Evolutionary conservation across 148 eudicot species (phyloP).

Genomic region (Pharnaceum exiguum): DNA sequence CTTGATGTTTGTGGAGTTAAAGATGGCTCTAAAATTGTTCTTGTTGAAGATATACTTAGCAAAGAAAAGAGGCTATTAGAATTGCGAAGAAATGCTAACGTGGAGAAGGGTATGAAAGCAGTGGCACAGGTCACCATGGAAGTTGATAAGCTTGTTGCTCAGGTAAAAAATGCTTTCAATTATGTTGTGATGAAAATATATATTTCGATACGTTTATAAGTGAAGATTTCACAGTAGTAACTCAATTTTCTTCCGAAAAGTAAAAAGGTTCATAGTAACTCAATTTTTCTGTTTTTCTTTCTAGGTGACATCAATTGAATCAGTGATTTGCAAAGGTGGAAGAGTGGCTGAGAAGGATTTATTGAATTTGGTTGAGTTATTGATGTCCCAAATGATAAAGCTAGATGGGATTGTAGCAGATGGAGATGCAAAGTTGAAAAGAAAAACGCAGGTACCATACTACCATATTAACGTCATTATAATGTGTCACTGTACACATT

Average conservation of each 20-base stretch:
- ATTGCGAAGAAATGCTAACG: conserved; percentile 30
- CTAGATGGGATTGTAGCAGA: conserved; percentile 72
- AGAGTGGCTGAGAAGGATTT: conserved; percentile 49
- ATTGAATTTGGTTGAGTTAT: conserved; percentile 51
- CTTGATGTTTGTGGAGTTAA: conserved; percentile 68
- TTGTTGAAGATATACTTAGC: conserved; percentile 43
- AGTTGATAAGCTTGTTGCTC: conserved; percentile 55
- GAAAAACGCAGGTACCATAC: conserved; percentile 62
- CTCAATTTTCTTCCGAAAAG: no score
- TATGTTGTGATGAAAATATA: background rate
- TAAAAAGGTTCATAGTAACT: no score
- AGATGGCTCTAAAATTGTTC: conserved; percentile 60
- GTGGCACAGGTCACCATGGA: conserved; percentile 51
- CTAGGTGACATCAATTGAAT: conserved; percentile 53
- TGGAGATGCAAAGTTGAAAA: conserved; percentile 60
- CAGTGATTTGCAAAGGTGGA: conserved; percentile 51
- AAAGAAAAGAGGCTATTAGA: conserved; percentile 45
- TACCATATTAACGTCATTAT: background rate
- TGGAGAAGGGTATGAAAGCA: conserved; percentile 47
- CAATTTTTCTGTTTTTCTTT: background rate
- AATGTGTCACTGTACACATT: no score
- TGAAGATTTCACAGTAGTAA: background rate
- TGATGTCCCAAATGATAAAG: conserved; percentile 69
- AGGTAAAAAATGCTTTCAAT: conserved; percentile 33
- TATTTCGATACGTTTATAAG: background rate